Conservation (phyloP, 495 filamentous ascomycete species). For the Talaromyces ruber region DNA sequence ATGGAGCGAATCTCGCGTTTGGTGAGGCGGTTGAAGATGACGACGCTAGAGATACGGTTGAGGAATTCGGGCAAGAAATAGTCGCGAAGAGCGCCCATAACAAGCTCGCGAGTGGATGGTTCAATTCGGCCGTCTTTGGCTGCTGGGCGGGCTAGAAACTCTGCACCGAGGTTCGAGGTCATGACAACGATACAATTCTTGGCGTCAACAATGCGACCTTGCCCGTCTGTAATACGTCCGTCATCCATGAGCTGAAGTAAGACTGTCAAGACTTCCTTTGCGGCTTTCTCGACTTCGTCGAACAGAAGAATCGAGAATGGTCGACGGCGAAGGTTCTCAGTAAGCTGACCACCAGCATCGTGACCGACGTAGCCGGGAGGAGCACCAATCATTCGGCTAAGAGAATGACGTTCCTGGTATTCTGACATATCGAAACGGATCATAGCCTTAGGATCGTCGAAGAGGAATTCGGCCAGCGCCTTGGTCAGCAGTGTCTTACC, state of each 20-base stretch:
- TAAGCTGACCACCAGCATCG: conserved; percentile 91
- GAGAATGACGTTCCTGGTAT: conserved; percentile 94
- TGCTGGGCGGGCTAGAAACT: conserved; percentile 75
- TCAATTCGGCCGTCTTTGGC: conserved; percentile 79
- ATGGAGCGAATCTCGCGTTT: conserved; percentile 85
- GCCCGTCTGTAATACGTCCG: conserved; percentile 95
- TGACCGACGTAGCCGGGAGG: conserved; percentile 96
- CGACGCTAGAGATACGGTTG: conserved; percentile 87
- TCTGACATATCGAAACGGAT: conserved; percentile 99
- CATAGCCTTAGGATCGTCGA: conserved; percentile 96
- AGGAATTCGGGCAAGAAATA: conserved; percentile 98
- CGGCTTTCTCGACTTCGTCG: conserved; percentile 97
- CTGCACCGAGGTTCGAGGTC: conserved; percentile 94
- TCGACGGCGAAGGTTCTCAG: conserved; percentile 82
- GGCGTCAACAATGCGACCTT: conserved; percentile 88
- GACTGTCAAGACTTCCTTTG: conserved; percentile 94
- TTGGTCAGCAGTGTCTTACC: conserved; percentile 97
- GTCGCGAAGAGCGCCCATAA: conserved; percentile 79
- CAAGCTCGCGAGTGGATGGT: conserved; percentile 73
- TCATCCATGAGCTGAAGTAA: conserved; percentile 98
- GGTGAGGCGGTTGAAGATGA: conserved; percentile 97
- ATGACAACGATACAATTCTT: conserved; percentile 98
- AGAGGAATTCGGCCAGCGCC: conserved; percentile 93
- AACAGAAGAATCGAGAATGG: conserved; percentile 98
- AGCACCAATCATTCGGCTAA: conserved; percentile 95